phyloP scores from a whole-genome alignment of 78 protist species.

The Mantamonas sphyraenae region DNA sequence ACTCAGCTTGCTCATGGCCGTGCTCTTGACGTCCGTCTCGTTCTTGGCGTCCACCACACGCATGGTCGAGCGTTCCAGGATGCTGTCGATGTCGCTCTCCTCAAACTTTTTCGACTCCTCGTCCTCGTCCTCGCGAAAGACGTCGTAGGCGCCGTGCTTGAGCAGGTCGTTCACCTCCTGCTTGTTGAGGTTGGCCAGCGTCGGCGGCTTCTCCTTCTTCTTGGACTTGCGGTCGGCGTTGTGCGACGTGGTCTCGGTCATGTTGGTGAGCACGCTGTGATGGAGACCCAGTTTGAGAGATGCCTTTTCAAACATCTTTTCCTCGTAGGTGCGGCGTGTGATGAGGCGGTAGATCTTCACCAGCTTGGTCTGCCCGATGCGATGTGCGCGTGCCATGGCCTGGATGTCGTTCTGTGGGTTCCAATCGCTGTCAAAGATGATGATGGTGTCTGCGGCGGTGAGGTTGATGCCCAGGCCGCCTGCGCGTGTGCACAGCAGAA shows the following conservation, averaged over 20 bases:
- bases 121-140: slow-evolving; percentile 28
- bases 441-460: slow-evolving; percentile 91
- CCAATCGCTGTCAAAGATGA: slow-evolving; percentile 97
- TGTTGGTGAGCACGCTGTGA: slow-evolving; percentile 48
- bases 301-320: slow-evolving; percentile 71
- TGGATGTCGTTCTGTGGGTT: slow-evolving; percentile 96
- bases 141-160: slow-evolving; percentile 63
- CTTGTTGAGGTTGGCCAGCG: slow-evolving; percentile 1
- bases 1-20: slow-evolving; percentile 7
- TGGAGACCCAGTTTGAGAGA: slow-evolving; percentile 75
- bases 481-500: slow-evolving; percentile 90
- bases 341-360: slow-evolving; percentile 86
- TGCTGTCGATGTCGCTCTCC: slow-evolving; percentile 70
- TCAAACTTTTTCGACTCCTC: slow-evolving; percentile 30
- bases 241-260: background rate
- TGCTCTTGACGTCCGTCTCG: slow-evolving; percentile 18
- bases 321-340: slow-evolving; percentile 74
- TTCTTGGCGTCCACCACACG: no score
- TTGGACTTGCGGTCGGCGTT: background rate
- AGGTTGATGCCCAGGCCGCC: slow-evolving; percentile 98
- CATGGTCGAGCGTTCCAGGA: slow-evolving; percentile 34
- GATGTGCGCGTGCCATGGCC: slow-evolving; percentile 66
- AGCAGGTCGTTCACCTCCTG: slow-evolving; percentile 48
- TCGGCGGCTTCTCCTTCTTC: background rate
- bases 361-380: slow-evolving; percentile 84